Conservation (phyloP, 495 filamentous ascomycete species). For the Lichina pygmaea region DNA sequence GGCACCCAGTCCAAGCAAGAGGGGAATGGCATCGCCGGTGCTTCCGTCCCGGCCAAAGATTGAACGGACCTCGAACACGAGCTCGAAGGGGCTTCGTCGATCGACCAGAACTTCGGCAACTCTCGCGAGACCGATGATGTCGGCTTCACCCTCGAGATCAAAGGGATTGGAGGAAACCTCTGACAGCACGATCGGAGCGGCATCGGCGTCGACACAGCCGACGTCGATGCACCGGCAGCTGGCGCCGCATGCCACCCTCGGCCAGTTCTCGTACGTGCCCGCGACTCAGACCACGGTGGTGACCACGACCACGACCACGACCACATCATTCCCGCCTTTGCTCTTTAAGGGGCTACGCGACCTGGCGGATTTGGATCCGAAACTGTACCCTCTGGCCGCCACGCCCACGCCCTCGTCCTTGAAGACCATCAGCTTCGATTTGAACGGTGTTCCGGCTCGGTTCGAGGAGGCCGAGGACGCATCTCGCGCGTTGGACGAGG, state of each 20-base stretch:
- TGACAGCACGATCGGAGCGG: too few species aligned
- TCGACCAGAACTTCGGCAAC: too few species aligned
- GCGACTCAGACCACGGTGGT: constrained; percentile 53
- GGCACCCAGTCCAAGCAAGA: too few species aligned
- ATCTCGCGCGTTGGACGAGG: constrained; percentile 24
- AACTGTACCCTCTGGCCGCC: constrained; percentile 67
- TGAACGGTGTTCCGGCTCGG: constrained; percentile 33
- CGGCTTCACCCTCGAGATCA: too few species aligned
- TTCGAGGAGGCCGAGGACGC: constrained; percentile 43
- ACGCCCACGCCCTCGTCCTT: constrained; percentile 55
- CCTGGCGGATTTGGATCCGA: constrained; percentile 49
- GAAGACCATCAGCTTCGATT: constrained; percentile 42
- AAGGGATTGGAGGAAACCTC: too few species aligned
- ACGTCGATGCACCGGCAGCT: not conserved
- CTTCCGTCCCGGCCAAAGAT: too few species aligned
- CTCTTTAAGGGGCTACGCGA: constrained; percentile 49
- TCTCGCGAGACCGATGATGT: too few species aligned
- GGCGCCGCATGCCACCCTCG: constrained; percentile 18
- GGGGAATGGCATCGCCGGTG: too few species aligned
- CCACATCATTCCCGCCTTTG: constrained; percentile 64
- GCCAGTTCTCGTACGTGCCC: constrained; percentile 42
- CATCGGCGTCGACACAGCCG: too few species aligned
- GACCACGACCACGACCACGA: constrained; percentile 87
- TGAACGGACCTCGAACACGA: too few species aligned
- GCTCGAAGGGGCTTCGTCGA: too few species aligned